Conservation (phyloP, 257 asterid species). For the Scutellaria baicalensis region DNA sequence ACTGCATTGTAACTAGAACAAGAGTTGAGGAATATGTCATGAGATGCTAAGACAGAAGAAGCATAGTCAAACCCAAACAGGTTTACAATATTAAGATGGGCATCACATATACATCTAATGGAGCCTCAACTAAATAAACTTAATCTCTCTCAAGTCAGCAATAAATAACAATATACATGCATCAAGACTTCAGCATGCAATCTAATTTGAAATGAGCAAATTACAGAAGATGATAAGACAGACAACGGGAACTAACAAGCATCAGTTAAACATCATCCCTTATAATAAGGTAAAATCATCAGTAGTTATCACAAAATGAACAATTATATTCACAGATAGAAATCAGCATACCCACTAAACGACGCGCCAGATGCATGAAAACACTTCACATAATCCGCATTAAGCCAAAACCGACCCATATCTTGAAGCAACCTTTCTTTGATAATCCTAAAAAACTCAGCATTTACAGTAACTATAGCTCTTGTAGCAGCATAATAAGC, state of each 20-base stretch:
- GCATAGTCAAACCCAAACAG: neutral
- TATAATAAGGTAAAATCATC: neutral
- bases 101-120: neutral
- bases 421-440: conserved; percentile 63
- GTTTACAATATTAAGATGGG: neutral
- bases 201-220: neutral
- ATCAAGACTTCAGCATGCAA: neutral
- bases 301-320: neutral
- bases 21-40: conserved; percentile 15
- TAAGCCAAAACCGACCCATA: conserved; percentile 89
- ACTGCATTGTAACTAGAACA: conserved; percentile 62
- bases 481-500: conserved; percentile 93
- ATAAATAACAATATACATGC: neutral
- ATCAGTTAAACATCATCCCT: neutral
- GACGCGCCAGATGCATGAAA: conserved; percentile 78
- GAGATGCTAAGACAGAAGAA: neutral
- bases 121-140: neutral
- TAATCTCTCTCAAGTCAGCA: neutral
- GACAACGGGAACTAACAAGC: neutral
- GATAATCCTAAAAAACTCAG: conserved; percentile 60
- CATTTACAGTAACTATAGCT: conserved; percentile 64
- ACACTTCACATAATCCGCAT: conserved; percentile 92
- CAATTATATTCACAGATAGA: neutral
- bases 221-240: neutral
- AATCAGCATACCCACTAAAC: conserved; percentile 71